These are phyloP conservation scores for Trametes cingulata DNA, from an alignment of 768 basidiomycete genomes.

Conservation along the genomic window DNA sequence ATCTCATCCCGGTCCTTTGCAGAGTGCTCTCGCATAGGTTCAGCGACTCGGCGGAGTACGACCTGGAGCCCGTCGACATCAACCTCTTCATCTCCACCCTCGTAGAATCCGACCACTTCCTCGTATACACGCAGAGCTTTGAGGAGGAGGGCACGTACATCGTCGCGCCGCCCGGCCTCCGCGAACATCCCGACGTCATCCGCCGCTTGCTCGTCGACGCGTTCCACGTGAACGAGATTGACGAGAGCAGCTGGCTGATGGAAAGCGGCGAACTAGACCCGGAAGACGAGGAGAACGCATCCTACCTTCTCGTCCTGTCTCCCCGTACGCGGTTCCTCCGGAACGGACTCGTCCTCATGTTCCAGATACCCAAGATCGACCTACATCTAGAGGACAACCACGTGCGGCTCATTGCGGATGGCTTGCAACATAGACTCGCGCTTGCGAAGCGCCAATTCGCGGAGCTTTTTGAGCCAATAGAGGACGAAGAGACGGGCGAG, in stretches of 20 bases:
- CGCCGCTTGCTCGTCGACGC: constrained; percentile 81
- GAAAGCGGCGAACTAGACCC: constrained; percentile 46
- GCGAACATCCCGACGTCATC: constrained; percentile 74
- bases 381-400: constrained; percentile 73
- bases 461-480: constrained; percentile 59
- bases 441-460: constrained; percentile 77
- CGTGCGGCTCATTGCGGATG: constrained; percentile 91
- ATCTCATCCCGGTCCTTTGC: constrained; percentile 14
- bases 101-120: constrained; percentile 84
- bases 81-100: constrained; percentile 80
- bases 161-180: constrained; percentile 76
- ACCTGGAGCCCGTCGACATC: constrained; percentile 69
- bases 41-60: constrained; percentile 92
- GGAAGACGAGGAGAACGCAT: constrained; percentile 57
- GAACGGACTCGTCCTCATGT: constrained; percentile 84
- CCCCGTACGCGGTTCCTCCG: constrained; percentile 87
- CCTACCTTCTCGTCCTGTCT: constrained; percentile 85
- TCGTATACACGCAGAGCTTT: constrained; percentile 86
- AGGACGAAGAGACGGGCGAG: constrained; percentile 58
- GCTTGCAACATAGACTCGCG: constrained; percentile 72
- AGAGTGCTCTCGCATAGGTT: constrained; percentile 82
- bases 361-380: constrained; percentile 75
- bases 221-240: constrained; percentile 72
- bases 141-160: constrained; percentile 94
- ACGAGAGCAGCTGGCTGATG: constrained; percentile 46